Base-by-base conservation (phyloP, 139 green algal species). In the Chlorella sp. region DNA sequence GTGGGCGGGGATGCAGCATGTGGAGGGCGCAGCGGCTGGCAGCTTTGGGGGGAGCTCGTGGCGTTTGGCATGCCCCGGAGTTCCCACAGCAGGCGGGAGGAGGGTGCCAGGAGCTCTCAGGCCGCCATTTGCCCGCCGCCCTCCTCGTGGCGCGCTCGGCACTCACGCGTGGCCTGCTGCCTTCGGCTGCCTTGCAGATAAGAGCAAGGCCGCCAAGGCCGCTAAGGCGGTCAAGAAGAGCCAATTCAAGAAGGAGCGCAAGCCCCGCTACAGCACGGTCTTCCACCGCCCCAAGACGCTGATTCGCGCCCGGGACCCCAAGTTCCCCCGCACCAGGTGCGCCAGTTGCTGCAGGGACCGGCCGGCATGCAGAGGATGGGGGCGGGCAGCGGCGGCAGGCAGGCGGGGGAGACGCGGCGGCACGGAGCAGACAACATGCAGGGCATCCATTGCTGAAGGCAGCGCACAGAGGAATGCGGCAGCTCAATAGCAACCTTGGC, bases 201-300 rank as follows among this genome's bases (percentile, higher is more conserved):
- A 95, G 93, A 85, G 83, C 36, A 96, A 97, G 94, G 95, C 95
- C 30, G 37, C 79, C 22, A 96, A 96, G 91, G 96, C 96, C 73
- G 94, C 96, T 42, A 99, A 99, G 96, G 95, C 96, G 24, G 95
- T 99, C 32, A 99, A 99, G 95, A 98, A 98, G 94, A 95, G 94
- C 89, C 92, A 90, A 61, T 94, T 90, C 87, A 98, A 97, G 94
- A 97, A 97, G 93, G 87, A 86, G 22, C 92, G 94, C 76, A 98
- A 98, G 95, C 93, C 95, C 30, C 95, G 96, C 86, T 97, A 93
- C 93, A 96, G 91, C 75, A 94, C 96, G 34, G 92, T 96, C 32
- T 99, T 99, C 95, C 96, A 99, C 94, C 93, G 96, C 40, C 98
- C 98, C 39, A 99, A 96, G 95, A 99, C 98, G 12, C 96, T 99